Evolutionary conservation across 1,284 basidiomycete genomes (phyloP).

Genomic region (Inonotus obliquus): DNA sequence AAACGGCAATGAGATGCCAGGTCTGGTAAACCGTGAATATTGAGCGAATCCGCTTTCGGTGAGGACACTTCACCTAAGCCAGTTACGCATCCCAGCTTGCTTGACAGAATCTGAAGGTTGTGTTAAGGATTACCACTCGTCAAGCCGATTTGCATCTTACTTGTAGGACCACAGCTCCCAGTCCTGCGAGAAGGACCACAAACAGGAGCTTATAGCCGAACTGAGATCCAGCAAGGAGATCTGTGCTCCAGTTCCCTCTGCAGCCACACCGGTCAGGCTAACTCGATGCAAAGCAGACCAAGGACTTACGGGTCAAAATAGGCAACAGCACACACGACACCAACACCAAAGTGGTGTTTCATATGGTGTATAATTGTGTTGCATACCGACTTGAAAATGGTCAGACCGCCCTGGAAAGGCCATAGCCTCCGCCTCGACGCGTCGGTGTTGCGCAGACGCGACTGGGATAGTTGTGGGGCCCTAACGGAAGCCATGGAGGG

Average conservation of each 20-base stretch:
- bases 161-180: conserved; percentile 81
- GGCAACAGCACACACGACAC: conserved; percentile 47
- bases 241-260: conserved; percentile 75
- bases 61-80: conserved; percentile 50
- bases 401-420: not conserved
- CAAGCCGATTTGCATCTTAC: conserved; percentile 30
- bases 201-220: conserved; percentile 87
- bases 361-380: conserved; percentile 33
- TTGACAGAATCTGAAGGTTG: conserved; percentile 48
- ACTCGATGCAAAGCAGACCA: not conserved
- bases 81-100: conserved; percentile 64
- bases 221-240: conserved; percentile 67
- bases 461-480: not conserved
- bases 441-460: not conserved
- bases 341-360: conserved; percentile 43
- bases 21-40: conserved; percentile 36
- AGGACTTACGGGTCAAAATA: conserved; percentile 51
- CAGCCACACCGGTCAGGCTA: not conserved
- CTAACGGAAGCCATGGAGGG: not conserved
- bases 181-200: conserved; percentile 76
- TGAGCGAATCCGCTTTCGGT: not conserved
- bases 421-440: not conserved
- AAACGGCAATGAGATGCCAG: conserved; percentile 73
- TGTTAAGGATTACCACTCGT: not conserved
- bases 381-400: not conserved